phyloP scores from a whole-genome alignment of 495 filamentous ascomycete genomes.

The Neurospora sp. region DNA sequence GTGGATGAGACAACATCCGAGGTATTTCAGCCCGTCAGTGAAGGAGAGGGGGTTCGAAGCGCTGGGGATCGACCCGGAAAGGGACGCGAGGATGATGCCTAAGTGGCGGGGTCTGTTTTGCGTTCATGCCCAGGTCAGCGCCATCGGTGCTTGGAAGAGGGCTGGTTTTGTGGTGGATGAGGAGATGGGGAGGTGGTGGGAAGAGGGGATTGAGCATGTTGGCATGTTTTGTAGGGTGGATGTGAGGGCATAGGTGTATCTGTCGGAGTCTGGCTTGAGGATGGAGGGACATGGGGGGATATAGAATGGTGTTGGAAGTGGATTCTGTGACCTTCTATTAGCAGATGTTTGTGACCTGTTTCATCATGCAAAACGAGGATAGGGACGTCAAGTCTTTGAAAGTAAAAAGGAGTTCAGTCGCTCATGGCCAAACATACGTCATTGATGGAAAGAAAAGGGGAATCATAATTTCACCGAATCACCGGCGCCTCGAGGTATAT shows the following conservation, averaged over 20 bases:
- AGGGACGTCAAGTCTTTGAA: neutral
- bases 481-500: neutral
- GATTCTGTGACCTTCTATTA: neutral
- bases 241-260: slow-evolving; percentile 3
- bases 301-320: neutral
- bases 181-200: slow-evolving; percentile 63
- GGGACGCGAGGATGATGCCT: slow-evolving; percentile 22
- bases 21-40: slow-evolving; percentile 38
- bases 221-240: slow-evolving; percentile 55
- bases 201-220: slow-evolving; percentile 78
- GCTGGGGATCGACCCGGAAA: slow-evolving; percentile 16
- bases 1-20: slow-evolving; percentile 51
- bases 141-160: slow-evolving; percentile 48
- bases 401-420: neutral
- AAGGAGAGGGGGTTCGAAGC: slow-evolving; percentile 33
- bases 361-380: neutral
- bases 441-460: neutral
- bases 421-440: neutral
- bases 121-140: slow-evolving; percentile 60
- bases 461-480: slow-evolving; percentile 1
- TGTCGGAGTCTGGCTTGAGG: neutral
- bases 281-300: neutral
- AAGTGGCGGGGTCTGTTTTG: slow-evolving; percentile 61
- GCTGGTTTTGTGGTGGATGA: slow-evolving; percentile 64
- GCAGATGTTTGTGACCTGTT: neutral